These are phyloP conservation scores for Microcyclospora tardicrescens DNA, from an alignment of 2,329 filamentous ascomycete species.

Conservation along the genomic window DNA sequence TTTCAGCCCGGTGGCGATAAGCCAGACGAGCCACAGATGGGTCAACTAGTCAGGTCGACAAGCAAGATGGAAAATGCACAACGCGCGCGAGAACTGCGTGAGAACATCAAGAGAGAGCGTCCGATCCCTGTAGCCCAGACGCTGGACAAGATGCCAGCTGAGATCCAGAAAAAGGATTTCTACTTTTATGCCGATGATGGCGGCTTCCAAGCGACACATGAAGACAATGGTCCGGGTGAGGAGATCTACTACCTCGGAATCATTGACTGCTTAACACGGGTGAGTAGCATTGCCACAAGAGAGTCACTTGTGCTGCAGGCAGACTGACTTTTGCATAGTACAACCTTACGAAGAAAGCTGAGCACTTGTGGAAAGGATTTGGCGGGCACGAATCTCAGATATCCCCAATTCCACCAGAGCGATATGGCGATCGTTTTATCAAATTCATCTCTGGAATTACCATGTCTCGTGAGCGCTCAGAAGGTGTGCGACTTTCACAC, in stretches of 20 bases:
- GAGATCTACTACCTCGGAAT: slow-evolving; percentile 97
- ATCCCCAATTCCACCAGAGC: slow-evolving; percentile 76
- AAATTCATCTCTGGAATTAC: slow-evolving; percentile 85
- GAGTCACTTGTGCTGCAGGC: neutral
- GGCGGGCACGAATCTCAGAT: slow-evolving; percentile 75
- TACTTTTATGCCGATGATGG: slow-evolving; percentile 92
- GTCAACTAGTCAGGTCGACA: slow-evolving; percentile 67
- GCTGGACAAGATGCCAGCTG: slow-evolving; percentile 72
- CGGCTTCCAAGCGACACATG: slow-evolving; percentile 83
- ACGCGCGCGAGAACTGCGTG: slow-evolving; percentile 78
- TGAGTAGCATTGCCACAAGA: slow-evolving; percentile 39
- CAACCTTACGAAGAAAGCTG: slow-evolving; percentile 82
- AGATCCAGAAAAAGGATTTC: slow-evolving; percentile 61
- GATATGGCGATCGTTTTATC: slow-evolving; percentile 88
- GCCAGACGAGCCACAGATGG: slow-evolving; percentile 34
- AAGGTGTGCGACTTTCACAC: slow-evolving; percentile 26
- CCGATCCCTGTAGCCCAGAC: slow-evolving; percentile 85
- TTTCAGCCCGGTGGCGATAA: slow-evolving; percentile 73
- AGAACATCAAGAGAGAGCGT: slow-evolving; percentile 85
- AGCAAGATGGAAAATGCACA: slow-evolving; percentile 85
- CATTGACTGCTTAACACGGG: slow-evolving; percentile 94
- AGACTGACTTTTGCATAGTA: slow-evolving; percentile 45
- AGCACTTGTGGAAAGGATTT: slow-evolving; percentile 94
- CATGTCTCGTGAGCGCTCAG: slow-evolving; percentile 75
- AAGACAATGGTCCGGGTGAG: slow-evolving; percentile 70